Base-by-base conservation (phyloP, 2,329 filamentous ascomycete genomes). In the Ilyonectria robusta region DNA sequence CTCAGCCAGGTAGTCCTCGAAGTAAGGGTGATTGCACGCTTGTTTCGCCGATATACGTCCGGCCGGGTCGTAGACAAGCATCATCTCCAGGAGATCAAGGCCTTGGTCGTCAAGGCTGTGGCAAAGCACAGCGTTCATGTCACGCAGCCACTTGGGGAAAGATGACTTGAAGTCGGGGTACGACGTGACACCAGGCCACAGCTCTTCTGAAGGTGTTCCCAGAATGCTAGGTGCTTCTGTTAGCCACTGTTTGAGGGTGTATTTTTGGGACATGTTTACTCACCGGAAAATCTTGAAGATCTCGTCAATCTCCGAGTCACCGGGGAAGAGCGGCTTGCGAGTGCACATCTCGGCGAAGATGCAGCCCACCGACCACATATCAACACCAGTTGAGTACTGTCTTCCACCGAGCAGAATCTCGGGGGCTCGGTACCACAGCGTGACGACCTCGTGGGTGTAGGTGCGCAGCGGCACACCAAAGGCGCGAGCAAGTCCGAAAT, bases 331-430 rank as follows among this genome's bases (percentile, higher is more conserved):
- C 6, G 94, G 94, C 83, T 97, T 97, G 76, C 94, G 90, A 2
- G 94, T 97, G 82, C 94, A 97, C 95, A 97, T 97, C 82, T 97
- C 94, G 10, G 95, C 94, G 80, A 97, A 97, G 81, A 97, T 97
- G 81, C 94, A 96, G 69, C 94, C 94, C 56, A 95, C 91, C 35
- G 93, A 96, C 94, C 94, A 97, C 93, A 97, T 97, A 78, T 97
- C 94, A 47, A 97, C 94, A 64, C 94, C 94, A 15, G 94, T 97
- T 15, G 93, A 96, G 84, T 97, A 97, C 80, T 97, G 94, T 59
- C 94, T 91, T 64, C 94, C 94, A 78, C 94, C 94, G 2, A 97
- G 89, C 21, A 97, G 87, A 81, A 97, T 97, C 81, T 97, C 94
- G 1, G 94, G 94, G 9, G 94, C 89, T 69, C 95, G 92, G 80